Conservation (phyloP, 2,329 filamentous ascomycete species). For the Polytolypa hystricis region DNA sequence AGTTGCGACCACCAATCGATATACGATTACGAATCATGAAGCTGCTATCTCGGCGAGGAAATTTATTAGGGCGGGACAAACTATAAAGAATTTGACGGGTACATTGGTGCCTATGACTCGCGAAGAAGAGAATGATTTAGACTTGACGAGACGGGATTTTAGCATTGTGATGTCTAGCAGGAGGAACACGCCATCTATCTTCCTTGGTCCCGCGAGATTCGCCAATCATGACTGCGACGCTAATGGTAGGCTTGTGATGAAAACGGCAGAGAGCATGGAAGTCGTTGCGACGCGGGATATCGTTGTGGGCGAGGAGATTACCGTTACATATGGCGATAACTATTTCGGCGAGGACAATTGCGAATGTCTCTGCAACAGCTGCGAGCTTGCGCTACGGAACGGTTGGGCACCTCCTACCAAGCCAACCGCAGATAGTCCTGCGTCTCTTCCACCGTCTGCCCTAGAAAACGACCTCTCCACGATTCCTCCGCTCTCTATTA, state of each 20-base stretch:
- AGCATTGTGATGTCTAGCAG: slow-evolving; percentile 91
- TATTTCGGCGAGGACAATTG: slow-evolving; percentile 95
- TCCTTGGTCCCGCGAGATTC: slow-evolving; percentile 89
- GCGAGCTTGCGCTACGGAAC: slow-evolving; percentile 63
- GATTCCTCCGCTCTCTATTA: slow-evolving; percentile 9
- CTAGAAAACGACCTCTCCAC: slow-evolving; percentile 14
- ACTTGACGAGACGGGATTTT: slow-evolving; percentile 79
- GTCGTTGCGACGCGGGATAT: slow-evolving; percentile 79
- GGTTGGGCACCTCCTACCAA: slow-evolving; percentile 57
- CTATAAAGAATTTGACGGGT: slow-evolving; percentile 81
- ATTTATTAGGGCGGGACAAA: slow-evolving; percentile 68
- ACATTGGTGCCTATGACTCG: slow-evolving; percentile 87
- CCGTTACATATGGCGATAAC: slow-evolving; percentile 86
- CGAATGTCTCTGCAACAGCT: slow-evolving; percentile 84
- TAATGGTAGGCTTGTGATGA: slow-evolving; percentile 78
- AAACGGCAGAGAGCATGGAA: slow-evolving; percentile 75
- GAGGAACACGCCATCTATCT: slow-evolving; percentile 80
- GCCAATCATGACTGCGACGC: slow-evolving; percentile 95
- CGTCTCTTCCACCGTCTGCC: slow-evolving; percentile 22
- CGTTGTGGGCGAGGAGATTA: slow-evolving; percentile 82
- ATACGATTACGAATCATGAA: slow-evolving; percentile 83
- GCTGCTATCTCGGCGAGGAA: slow-evolving; percentile 74
- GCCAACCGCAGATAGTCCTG: slow-evolving; percentile 16
- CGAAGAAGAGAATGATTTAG: slow-evolving; percentile 76
- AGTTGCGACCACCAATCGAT: slow-evolving; percentile 85